Evolutionary conservation across 106 monocot genomes (phyloP), one percentile per base, ranked within the genome.

Genomic region (Allium sativum): DNA sequence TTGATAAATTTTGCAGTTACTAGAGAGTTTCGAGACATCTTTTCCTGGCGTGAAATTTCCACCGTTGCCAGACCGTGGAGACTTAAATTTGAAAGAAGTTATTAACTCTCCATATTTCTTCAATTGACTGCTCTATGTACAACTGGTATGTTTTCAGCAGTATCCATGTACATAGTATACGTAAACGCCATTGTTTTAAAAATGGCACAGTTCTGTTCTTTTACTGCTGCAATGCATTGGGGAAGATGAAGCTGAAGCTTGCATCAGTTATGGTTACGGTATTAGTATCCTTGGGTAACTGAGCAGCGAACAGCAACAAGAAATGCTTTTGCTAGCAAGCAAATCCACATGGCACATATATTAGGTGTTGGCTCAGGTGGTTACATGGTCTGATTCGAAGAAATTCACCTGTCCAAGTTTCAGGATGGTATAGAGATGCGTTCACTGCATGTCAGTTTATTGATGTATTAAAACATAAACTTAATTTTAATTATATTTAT

Each of bases 61-160:
- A 9, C 65, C 76, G 12, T 50, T 82, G 56, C 86, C 86, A 2
- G 81, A 78, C n/a, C 72, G 81, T 10, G 86, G 86, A 21, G 78
- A 81, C 58, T 86, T 81, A 44, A 65, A 76, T 60, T 51, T 86
- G 15, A 81, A 74, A 54, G 81, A 86, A 18, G 86, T 81, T 54
- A 50, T 86, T 16, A 47, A 68, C 11, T 81, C 86, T 48, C 65
- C 78, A 40, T 86, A 86, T 76, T 86, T 86, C 63, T 86, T 86
- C 76, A 86, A 86, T 70, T 86, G 46, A 79, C 11, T 7, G 21
- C 40, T 22, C 15, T 31, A 12, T 40, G 18, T 22, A 11, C 12
- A 58, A 58, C 58, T 21, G 10, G 31, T 58, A 10, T 40, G 5
- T 5, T 4, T 58, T 55, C 55, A 62, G 62, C 20, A 48, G 0